Percentiles rank a stretch among this genome's conserved stretches.
These are phyloP conservation scores for Penicillium cosmopolitanum DNA, from an alignment of 495 filamentous ascomycete species.

Conservation along the genomic window DNA sequence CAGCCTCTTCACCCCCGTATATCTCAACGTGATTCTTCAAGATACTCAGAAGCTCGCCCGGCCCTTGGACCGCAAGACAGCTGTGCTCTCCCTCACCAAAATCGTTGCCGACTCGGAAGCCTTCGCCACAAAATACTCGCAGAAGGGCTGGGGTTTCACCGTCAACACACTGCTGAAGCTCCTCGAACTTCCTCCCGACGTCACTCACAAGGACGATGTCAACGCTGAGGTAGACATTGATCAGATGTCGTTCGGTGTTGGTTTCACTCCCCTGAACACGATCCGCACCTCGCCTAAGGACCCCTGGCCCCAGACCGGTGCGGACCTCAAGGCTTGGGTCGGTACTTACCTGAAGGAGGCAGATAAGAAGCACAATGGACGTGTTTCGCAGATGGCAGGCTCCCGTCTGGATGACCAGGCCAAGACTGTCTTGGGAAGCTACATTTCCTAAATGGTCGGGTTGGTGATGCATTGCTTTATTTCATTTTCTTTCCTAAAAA, in stretches of 20 bases:
- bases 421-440: slow-evolving; percentile 56
- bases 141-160: slow-evolving; percentile 86
- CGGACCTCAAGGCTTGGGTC: slow-evolving; percentile 80
- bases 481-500: not conserved
- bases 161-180: slow-evolving; percentile 84
- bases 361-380: slow-evolving; percentile 57
- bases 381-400: slow-evolving; percentile 59
- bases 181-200: slow-evolving; percentile 81
- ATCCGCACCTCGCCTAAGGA: slow-evolving; percentile 71
- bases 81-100: slow-evolving; percentile 89
- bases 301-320: slow-evolving; percentile 76
- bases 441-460: slow-evolving; percentile 48
- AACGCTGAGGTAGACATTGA: slow-evolving; percentile 87
- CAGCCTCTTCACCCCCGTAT: slow-evolving; percentile 81
- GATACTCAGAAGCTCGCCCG: slow-evolving; percentile 84
- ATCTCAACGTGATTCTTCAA: slow-evolving; percentile 81
- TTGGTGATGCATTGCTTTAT: no score
- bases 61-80: slow-evolving; percentile 88
- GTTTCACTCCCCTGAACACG: slow-evolving; percentile 89
- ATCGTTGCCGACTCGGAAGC: slow-evolving; percentile 79
- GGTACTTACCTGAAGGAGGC: slow-evolving; percentile 68
- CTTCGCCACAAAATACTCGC: slow-evolving; percentile 66
- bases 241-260: slow-evolving; percentile 90
- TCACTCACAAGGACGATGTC: slow-evolving; percentile 70
- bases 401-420: slow-evolving; percentile 62